Base-by-base conservation (phyloP, 257 asterid species). In the Echites panduratus region DNA sequence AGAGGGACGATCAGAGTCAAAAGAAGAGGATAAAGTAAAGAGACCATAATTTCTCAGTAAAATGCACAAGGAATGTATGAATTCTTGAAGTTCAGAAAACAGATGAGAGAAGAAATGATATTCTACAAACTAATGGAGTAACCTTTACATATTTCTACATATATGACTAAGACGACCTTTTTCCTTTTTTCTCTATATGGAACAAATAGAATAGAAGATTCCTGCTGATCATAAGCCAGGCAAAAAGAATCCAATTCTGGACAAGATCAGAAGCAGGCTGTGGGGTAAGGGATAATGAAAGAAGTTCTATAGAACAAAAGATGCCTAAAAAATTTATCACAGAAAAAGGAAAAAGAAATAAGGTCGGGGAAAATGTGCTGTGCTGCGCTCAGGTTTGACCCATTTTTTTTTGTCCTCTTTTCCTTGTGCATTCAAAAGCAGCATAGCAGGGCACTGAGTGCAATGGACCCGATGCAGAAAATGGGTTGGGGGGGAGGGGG, bases 71-170 rank as follows among this genome's bases (percentile, higher is more conserved):
- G 57, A 9, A 7, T 48, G 17, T 50, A 17, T 50, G 57, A 50
- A 17, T 22, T 9, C 62, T 7, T 4, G 22, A 56, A 8, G 22
- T 53, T 56, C 62, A 56, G 35, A 54, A 56, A 27, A 26, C 19
- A 58, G 32, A 22, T 22, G 35, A 56, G 35, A 22, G 16, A 22
- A 63, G 47, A 63, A 35, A 17, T 16, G n/a, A 63, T 35, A 38
- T 38, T 64, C 48, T 64, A 38, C 27, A 17, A 8, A 38, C 69
- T 64, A 22, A 13, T 14, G 3, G n/a, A 65, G 77, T 65, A 32
- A n/a, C 44, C 77, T 74, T 65, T 52, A 70, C 73, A 73, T 24
- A 47, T 66, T 69, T 76, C 47, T 70, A 76, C 75, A 69, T 61
- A 75, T 75, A 32, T 50, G n/a, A 52, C 48, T 38, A 2, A 17